Percentiles rank a stretch among this genome's conserved stretches.
Conservation (phyloP, 306 rosid species). For the Prunus dulcis region DNA sequence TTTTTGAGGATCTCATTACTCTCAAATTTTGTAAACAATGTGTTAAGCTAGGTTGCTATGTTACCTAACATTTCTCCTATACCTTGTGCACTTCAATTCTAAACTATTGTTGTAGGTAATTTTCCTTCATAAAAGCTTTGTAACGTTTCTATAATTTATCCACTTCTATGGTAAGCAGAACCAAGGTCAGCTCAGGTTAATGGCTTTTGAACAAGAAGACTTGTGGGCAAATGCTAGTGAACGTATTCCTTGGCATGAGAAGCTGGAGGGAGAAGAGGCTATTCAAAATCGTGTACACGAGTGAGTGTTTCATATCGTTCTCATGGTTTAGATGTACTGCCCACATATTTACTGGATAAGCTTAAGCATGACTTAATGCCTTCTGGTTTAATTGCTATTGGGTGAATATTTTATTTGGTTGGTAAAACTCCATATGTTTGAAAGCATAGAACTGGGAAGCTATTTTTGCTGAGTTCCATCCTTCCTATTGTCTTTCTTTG, state of each 20-base stretch:
- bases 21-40: neutral
- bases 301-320: conserved; percentile 44
- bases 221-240: conserved; percentile 82
- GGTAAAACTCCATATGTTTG: neutral
- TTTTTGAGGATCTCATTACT: neutral
- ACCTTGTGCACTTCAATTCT: neutral
- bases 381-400: neutral
- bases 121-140: conserved; percentile 9
- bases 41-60: neutral
- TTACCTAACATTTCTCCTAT: conserved; percentile 2
- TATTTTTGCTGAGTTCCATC: neutral
- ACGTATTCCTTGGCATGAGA: conserved; percentile 93
- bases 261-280: conserved; percentile 84
- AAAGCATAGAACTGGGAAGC: neutral
- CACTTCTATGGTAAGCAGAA: conserved; percentile 51
- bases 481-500: neutral
- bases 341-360: conserved; percentile 9
- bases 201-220: conserved; percentile 92
- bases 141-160: conserved; percentile 23
- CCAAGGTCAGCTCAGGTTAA: conserved; percentile 69
- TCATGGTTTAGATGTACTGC: conserved; percentile 11
- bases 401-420: neutral
- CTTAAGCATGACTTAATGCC: neutral
- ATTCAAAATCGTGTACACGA: conserved; percentile 90
- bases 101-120: neutral